These are phyloP conservation scores for Fusarium buharicum DNA, from an alignment of 2,329 filamentous ascomycete genomes.

Conservation along the genomic window DNA sequence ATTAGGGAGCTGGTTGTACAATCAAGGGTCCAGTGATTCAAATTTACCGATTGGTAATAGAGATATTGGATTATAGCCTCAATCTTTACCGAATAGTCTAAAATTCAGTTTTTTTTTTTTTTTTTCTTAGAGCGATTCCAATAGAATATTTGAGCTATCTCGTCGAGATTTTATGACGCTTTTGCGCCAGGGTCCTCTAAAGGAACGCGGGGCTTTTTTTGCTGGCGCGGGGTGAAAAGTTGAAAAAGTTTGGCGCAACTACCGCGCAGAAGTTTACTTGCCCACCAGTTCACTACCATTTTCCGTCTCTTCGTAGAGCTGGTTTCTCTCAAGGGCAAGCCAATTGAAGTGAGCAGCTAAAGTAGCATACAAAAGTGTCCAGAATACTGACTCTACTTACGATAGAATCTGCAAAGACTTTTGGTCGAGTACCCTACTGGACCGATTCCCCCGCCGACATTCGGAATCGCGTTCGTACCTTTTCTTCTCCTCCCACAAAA, in stretches of 20 bases:
- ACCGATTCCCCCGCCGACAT: slow-evolving; percentile 28
- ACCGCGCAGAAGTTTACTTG: slow-evolving; percentile 1
- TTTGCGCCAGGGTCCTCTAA: no score
- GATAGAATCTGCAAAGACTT: slow-evolving; percentile 17
- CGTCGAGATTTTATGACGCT: no score
- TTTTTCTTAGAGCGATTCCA: no score
- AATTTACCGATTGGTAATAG: no score
- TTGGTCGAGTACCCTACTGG: slow-evolving; percentile 11
- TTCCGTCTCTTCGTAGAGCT: slow-evolving; percentile 34
- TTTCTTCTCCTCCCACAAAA: slow-evolving; percentile 22
- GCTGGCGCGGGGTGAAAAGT: slow-evolving; percentile 32
- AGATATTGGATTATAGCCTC: no score
- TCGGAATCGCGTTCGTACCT: slow-evolving; percentile 31
- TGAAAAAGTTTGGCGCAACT: slow-evolving; percentile 27
- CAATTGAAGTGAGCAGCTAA: slow-evolving; percentile 25
- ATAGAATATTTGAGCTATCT: no score
- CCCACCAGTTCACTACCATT: slow-evolving; percentile 7
- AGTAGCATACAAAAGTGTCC: neutral
- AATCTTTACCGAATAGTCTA: no score
- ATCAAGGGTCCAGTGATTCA: no score
- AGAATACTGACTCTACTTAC: slow-evolving; percentile 2
- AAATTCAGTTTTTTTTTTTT: no score
- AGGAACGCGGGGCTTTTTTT: slow-evolving; percentile 20
- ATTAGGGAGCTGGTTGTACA: no score
- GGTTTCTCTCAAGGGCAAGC: slow-evolving; percentile 35